Conservation (phyloP, 2,329 filamentous ascomycete genomes). For the Hirsutella thompsonii region DNA sequence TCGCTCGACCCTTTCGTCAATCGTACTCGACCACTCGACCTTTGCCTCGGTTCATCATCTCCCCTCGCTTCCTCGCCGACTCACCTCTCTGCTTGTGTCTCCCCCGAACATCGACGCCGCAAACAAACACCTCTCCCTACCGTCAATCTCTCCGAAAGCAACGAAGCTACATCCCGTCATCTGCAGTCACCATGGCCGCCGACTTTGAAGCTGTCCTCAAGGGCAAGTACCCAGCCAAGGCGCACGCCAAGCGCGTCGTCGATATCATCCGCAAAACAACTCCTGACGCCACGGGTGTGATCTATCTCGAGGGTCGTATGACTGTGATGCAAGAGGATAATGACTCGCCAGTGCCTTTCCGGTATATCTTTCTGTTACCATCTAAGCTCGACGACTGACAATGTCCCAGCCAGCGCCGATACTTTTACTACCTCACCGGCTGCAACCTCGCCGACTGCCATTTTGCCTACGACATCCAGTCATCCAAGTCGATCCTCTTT, state of each 20-base stretch:
- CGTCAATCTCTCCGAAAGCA: too few relatives aligned
- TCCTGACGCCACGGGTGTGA: conserved; percentile 50
- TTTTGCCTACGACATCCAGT: conserved; percentile 66
- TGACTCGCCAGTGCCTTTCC: conserved; percentile 69
- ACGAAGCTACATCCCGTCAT: background rate
- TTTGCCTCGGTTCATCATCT: too few relatives aligned
- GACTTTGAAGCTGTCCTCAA: conserved; percentile 40
- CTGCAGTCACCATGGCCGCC: conserved; percentile 14
- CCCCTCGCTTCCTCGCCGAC: too few relatives aligned
- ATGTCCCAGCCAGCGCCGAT: conserved; percentile 60
- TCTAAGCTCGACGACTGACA: background rate
- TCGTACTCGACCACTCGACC: too few relatives aligned
- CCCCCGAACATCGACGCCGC: too few relatives aligned
- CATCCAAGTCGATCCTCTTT: conserved; percentile 67
- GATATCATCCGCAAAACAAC: conserved; percentile 59
- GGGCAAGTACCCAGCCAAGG: conserved; percentile 71
- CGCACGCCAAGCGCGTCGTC: conserved; percentile 73
- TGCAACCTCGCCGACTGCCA: conserved; percentile 68
- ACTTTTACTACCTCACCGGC: conserved; percentile 91
- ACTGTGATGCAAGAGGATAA: conserved; percentile 79
- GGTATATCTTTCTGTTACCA: conserved; percentile 31
- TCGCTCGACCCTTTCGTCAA: too few relatives aligned
- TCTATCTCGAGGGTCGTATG: conserved; percentile 82
- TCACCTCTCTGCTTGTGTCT: too few relatives aligned
- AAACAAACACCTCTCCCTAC: too few relatives aligned